Evolutionary conservation across 306 rosid genomes (phyloP).

Genomic region (Pterocarpus macrocarpus): DNA sequence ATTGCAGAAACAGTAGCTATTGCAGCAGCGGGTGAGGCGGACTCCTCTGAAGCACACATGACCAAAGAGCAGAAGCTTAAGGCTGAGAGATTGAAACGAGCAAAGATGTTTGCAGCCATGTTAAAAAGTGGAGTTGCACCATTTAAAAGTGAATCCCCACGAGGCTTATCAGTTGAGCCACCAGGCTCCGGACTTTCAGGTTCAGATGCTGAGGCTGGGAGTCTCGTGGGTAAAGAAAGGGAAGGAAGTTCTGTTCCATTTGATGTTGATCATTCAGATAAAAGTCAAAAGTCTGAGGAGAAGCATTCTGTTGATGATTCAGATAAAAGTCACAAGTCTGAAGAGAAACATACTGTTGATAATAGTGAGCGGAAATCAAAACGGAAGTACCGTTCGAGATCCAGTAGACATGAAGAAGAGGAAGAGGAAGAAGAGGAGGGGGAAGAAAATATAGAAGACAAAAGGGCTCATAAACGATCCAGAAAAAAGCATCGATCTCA

Average conservation of each 20-base stretch:
- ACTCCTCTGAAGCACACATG: slow-evolving; percentile 84
- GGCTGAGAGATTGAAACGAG: slow-evolving; percentile 91
- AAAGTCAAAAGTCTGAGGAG: slow-evolving; percentile 54
- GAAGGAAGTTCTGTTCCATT: slow-evolving; percentile 76
- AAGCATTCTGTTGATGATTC: slow-evolving; percentile 51
- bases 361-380: slow-evolving; percentile 62
- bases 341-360: slow-evolving; percentile 49
- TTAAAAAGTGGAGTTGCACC: slow-evolving; percentile 69
- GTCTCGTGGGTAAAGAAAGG: slow-evolving; percentile 65
- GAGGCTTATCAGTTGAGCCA: slow-evolving; percentile 69
- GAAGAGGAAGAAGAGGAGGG: slow-evolving; percentile 46
- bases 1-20: slow-evolving; percentile 73
- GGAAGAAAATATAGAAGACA: slow-evolving; percentile 51
- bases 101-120: slow-evolving; percentile 89
- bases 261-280: slow-evolving; percentile 59
- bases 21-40: slow-evolving; percentile 80
- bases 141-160: slow-evolving; percentile 55
- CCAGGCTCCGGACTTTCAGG: slow-evolving; percentile 66
- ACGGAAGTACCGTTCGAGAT: slow-evolving; percentile 68
- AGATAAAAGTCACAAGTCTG: slow-evolving; percentile 53
- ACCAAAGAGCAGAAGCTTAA: slow-evolving; percentile 79
- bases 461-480: slow-evolving; percentile 58
- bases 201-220: slow-evolving; percentile 59
- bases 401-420: slow-evolving; percentile 57
- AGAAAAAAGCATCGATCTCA: slow-evolving; percentile 67